Evolutionary conservation across 1,284 basidiomycete genomes (phyloP).

Genomic region (Moesziomyces globuligerus): DNA sequence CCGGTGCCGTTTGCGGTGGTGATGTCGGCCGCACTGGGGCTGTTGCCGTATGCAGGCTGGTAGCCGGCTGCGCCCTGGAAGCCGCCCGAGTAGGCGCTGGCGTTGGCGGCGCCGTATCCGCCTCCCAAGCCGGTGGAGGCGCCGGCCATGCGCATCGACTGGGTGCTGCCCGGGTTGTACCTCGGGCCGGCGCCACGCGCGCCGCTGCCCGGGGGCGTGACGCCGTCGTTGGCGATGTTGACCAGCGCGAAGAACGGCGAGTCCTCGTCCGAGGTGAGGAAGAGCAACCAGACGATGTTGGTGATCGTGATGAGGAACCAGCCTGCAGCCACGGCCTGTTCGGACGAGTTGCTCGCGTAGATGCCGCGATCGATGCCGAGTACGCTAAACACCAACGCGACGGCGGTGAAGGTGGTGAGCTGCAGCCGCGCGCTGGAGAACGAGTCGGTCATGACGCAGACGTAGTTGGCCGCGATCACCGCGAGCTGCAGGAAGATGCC

Average conservation of each 20-base stretch:
- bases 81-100: constrained; percentile 38
- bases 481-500: constrained; percentile 84
- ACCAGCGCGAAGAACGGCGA: constrained; percentile 83
- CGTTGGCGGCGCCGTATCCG: constrained; percentile 43
- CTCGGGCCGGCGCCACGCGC: constrained; percentile 6
- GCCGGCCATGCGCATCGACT: constrained; percentile 37
- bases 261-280: constrained; percentile 95
- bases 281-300: constrained; percentile 88
- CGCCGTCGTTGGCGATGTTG: constrained; percentile 86
- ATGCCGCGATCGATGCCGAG: constrained; percentile 74
- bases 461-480: constrained; percentile 81
- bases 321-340: constrained; percentile 82
- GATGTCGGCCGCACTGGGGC: constrained; percentile 59
- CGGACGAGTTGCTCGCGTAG: constrained; percentile 35
- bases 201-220: constrained; percentile 79
- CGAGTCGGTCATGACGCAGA: constrained; percentile 84
- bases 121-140: constrained; percentile 21
- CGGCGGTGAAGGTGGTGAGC: constrained; percentile 84
- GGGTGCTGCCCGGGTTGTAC: constrained; percentile 15
- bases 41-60: constrained; percentile 60
- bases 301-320: constrained; percentile 92
- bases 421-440: constrained; percentile 84
- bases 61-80: constrained; percentile 44
- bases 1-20: constrained; percentile 47
- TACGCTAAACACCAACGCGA: constrained; percentile 88